Base-by-base conservation (phyloP, 768 basidiomycete genomes). In the Xerocomellus chrysenteron region DNA sequence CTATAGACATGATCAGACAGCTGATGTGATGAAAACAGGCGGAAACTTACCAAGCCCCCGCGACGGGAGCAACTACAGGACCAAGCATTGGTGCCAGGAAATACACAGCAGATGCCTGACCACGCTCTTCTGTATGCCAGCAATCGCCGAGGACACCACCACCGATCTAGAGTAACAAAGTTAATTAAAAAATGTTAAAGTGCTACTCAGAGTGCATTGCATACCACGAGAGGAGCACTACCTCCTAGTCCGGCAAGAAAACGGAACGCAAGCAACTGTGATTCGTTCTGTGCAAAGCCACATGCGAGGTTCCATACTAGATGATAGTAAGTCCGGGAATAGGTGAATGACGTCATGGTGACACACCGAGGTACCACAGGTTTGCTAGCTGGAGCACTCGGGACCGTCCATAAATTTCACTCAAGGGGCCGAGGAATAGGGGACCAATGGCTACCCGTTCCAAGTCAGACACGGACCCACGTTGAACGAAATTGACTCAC, bases 191-290 rank as follows among this genome's bases (percentile, higher is more conserved):
- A n/a, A n/a, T n/a, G n/a, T n/a, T 44, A 0, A 35, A 28, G 5
- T 42, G n/a, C 2, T 17, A 10, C 3, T 11, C 21, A 2, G 9
- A 28, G 12, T 24, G 28, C 0, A 16, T 24, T 13, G 7, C 73
- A 41, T 59, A 78, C 77, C 5, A 82, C 70, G 2, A 89, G 72
- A 7, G 88, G 86, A 0, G 88, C 88, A 50, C 86, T 85, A 0
- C 88, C 88, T 30, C 89, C 90, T 2, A 91, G 56, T 2, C 89
- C 88, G 1, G 87, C 72, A 2, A 90, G 69, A 60, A 91, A 82
- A n/a, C 88, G 81, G 62, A 90, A 90, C 0, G 75, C 83, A 49
- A 89, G 81, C 14, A 90, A 72, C 60, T 88, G 80, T 0, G 70
- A 73, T 54, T 77, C 76, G 50, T 75, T 86, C 52, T 78, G 78